A percentile compares a stretch with the other conserved stretches of the same genome.
phyloP scores from a whole-genome alignment of 768 basidiomycete species.

The Gloeostereum incarnatum region DNA sequence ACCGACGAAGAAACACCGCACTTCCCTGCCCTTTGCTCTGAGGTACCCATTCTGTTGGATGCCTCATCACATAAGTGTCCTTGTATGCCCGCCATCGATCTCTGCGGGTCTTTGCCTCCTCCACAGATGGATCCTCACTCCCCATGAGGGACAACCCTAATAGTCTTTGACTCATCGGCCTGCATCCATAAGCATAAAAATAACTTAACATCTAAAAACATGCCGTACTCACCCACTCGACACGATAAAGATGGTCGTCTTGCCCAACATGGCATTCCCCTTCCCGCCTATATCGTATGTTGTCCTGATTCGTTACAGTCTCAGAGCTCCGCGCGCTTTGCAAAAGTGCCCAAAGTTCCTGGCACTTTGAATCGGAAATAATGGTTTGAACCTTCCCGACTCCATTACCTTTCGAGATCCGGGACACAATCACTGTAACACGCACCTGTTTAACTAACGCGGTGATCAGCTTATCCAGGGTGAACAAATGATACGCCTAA shows the following conservation, averaged over 20 bases:
- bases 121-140: conserved; percentile 55
- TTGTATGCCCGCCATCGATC: conserved; percentile 70
- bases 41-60: conserved; percentile 66
- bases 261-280: conserved; percentile 68
- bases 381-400: conserved; percentile 72
- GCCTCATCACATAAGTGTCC: conserved; percentile 59
- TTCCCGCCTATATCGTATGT: conserved; percentile 71
- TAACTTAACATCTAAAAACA: conserved; percentile 1
- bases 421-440: conserved; percentile 6
- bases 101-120: conserved; percentile 36
- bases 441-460: conserved; percentile 88
- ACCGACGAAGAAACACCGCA: conserved; percentile 53
- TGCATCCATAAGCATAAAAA: conserved; percentile 22
- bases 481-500: conserved; percentile 88
- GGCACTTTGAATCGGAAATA: conserved; percentile 74
- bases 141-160: conserved; percentile 56
- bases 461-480: conserved; percentile 86
- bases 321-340: conserved; percentile 51
- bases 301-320: conserved; percentile 48
- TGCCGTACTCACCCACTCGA: conserved; percentile 63
- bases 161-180: conserved; percentile 44
- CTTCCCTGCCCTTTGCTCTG: conserved; percentile 21
- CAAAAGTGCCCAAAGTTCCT: conserved; percentile 75
- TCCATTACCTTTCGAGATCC: not conserved
- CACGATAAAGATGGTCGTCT: conserved; percentile 69